Percentiles rank a stretch among this genome's conserved stretches.
Conservation (phyloP, 768 basidiomycete species). For the Amanita molliuscula region DNA sequence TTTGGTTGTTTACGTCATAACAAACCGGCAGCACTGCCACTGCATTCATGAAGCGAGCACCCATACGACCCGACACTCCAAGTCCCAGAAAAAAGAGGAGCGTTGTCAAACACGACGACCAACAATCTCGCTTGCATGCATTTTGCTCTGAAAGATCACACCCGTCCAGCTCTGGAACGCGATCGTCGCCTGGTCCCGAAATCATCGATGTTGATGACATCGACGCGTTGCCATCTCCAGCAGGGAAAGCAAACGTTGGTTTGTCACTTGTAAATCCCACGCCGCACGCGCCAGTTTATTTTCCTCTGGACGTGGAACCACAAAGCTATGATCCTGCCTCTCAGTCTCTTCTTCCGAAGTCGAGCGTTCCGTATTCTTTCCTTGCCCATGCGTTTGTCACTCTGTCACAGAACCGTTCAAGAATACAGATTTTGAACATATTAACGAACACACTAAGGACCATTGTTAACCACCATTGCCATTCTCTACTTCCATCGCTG, state of each 20-base stretch:
- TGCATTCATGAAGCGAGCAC: background rate
- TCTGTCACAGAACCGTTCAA: constrained; percentile 59
- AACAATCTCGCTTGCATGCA: background rate
- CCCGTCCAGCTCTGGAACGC: background rate
- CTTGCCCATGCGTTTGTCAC: constrained; percentile 53
- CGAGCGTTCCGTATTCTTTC: constrained; percentile 57
- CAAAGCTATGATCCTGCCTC: constrained; percentile 28
- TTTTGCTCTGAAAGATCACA: background rate
- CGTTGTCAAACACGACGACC: background rate
- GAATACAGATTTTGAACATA: constrained; percentile 56
- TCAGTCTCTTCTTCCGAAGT: constrained; percentile 38
- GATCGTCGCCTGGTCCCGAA: background rate
- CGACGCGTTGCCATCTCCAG: background rate
- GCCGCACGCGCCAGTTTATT: constrained; percentile 14
- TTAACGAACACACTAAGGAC: constrained; percentile 69
- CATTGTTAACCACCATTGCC: constrained; percentile 53
- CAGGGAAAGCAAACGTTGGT: background rate
- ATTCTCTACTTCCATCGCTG: constrained; percentile 63
- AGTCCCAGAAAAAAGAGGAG: constrained; percentile 4
- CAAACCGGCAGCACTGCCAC: background rate
- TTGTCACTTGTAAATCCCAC: background rate
- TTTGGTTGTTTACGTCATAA: background rate
- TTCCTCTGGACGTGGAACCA: constrained; percentile 39
- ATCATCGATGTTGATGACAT: constrained; percentile 4
- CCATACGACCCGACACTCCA: background rate